Evolutionary conservation across 2,329 filamentous ascomycete species (phyloP).

Genomic region (Diaporthe aspalathi): DNA sequence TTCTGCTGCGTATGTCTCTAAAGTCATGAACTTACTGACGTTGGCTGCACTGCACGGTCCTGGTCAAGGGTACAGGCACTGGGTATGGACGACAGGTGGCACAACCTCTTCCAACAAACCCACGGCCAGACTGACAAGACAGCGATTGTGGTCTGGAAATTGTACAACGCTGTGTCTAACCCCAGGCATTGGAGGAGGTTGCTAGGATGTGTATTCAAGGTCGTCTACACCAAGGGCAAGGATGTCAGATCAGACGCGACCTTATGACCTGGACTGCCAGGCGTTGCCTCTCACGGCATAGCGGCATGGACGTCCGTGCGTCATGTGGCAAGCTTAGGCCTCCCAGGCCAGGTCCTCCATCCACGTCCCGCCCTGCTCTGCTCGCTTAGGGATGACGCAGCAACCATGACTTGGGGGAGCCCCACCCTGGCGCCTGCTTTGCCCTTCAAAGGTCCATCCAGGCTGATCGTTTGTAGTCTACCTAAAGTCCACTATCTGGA

Average conservation of each 20-base stretch:
- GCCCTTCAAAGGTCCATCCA: conserved; percentile 17
- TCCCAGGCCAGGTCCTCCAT: background rate
- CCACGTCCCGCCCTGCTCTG: too few relatives aligned
- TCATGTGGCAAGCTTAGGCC: conserved; percentile 37
- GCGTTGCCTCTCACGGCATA: conserved; percentile 2
- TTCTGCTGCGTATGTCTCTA: background rate
- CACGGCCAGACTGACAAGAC: background rate
- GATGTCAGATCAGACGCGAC: background rate
- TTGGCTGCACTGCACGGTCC: too few relatives aligned
- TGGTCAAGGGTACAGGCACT: too few relatives aligned
- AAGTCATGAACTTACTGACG: background rate
- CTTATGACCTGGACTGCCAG: too few relatives aligned
- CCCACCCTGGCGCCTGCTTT: conserved; percentile 5
- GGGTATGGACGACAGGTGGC: too few relatives aligned
- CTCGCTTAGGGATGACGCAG: conserved; percentile 33
- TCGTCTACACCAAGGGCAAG: background rate
- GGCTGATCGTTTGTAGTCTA: conserved; percentile 18
- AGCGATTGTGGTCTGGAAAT: background rate
- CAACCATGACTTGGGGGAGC: background rate
- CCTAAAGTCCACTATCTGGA: background rate
- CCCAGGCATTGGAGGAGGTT: too few relatives aligned
- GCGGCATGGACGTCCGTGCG: conserved; percentile 35
- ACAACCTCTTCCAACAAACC: too few relatives aligned
- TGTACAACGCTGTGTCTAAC: background rate
- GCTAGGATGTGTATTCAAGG: background rate